These are phyloP conservation scores for Radiomyces spectabilis DNA, from an alignment of 192 early-diverging fungal genomes.

Conservation along the genomic window DNA sequence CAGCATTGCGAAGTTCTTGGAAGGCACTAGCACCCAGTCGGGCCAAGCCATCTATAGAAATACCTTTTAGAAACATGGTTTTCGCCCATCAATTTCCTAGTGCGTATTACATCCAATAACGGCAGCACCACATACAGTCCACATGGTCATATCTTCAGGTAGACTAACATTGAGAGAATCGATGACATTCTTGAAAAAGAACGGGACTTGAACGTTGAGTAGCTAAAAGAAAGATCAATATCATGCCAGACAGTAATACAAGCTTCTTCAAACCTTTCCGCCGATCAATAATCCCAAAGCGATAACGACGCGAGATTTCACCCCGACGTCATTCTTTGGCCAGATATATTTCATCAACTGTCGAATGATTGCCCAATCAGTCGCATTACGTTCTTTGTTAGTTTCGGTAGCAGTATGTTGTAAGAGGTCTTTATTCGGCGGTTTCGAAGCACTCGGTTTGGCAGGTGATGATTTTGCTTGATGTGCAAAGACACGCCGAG, in stretches of 20 bases:
- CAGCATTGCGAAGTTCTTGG: slow-evolving; percentile 88
- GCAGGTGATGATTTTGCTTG: too few relatives aligned
- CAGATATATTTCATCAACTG: slow-evolving; percentile 55
- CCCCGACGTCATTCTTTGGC: slow-evolving; percentile 81
- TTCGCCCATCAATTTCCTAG: neutral
- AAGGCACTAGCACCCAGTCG: slow-evolving; percentile 74
- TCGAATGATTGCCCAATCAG: slow-evolving; percentile 32
- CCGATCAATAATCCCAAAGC: slow-evolving; percentile 80
- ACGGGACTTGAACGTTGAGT: slow-evolving; percentile 91
- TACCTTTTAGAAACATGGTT: neutral
- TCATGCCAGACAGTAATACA: slow-evolving; percentile 18
- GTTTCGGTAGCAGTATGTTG: neutral
- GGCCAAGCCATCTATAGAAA: slow-evolving; percentile 70
- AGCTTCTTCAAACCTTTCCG: slow-evolving; percentile 57
- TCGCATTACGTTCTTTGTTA: slow-evolving; percentile 15
- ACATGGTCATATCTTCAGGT: slow-evolving; percentile 52
- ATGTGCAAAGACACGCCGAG: too few relatives aligned
- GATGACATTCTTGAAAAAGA: slow-evolving; percentile 90
- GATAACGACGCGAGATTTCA: slow-evolving; percentile 80
- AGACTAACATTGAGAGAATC: slow-evolving; percentile 76
- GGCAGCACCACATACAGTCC: slow-evolving; percentile 82
- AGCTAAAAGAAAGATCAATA: slow-evolving; percentile 30
- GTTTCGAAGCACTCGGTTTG: too few relatives aligned
- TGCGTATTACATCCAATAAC: slow-evolving; percentile 69
- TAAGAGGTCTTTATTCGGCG: too few relatives aligned